Evolutionary conservation across 139 green algal genomes (phyloP).

Genomic region (Volvox africanus): DNA sequence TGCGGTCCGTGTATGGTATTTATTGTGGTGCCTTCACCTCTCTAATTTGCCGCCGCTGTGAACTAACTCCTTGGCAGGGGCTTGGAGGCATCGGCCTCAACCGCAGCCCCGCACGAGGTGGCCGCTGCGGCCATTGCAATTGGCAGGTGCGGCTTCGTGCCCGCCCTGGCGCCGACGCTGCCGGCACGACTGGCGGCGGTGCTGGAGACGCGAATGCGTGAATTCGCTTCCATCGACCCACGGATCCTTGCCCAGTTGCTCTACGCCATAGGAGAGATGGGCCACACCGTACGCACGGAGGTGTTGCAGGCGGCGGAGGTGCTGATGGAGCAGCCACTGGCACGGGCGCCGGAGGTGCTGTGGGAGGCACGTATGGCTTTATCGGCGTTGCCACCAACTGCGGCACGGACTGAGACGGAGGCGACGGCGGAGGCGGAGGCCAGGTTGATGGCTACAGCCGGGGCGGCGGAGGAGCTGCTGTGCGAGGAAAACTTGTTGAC

Average conservation of each 20-base stretch:
- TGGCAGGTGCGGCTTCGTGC: neutral
- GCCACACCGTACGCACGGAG: constrained; percentile 26
- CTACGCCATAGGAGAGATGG: neutral
- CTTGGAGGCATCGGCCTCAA: neutral
- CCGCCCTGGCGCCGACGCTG: constrained; percentile 21
- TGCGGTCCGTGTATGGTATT: too few relatives aligned
- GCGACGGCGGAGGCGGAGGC: neutral
- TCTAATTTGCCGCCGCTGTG: neutral
- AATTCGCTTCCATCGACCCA: neutral
- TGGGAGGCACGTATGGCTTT: neutral
- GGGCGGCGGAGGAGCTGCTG: neutral
- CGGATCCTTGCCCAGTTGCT: neutral
- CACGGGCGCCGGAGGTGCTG: neutral
- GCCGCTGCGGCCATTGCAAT: neutral
- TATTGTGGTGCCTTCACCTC: too few relatives aligned
- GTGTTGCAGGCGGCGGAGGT: constrained; percentile 23
- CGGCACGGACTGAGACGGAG: neutral
- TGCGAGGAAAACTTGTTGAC: neutral
- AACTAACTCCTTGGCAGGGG: neutral
- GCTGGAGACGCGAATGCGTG: constrained; percentile 8
- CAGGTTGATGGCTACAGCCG: neutral
- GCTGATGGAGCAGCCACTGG: neutral
- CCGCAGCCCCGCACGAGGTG: neutral
- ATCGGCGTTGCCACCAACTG: neutral
- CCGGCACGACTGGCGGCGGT: neutral